Base-by-base conservation (phyloP, 257 asterid species). In the Salvia hispanica region DNA sequence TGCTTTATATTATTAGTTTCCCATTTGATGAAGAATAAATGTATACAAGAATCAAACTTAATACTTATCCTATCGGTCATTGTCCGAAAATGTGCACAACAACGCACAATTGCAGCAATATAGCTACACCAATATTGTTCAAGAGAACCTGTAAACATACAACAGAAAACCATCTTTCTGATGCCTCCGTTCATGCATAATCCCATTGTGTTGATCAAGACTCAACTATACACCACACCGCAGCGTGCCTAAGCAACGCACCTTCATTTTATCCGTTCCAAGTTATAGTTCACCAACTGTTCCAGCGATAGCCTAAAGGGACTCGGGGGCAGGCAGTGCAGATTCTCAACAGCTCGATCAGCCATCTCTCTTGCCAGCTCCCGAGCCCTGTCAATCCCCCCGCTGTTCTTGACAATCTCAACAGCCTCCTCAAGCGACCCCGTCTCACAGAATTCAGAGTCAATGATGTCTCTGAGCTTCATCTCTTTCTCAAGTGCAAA, bases 341-440 rank as follows among this genome's bases (percentile, higher is more conserved):
- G 85, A 76, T 80, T 86, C 75, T 81, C 72, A 51, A 85, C 43
- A 4, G 98, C 97, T 50, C 64, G 71, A 73, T 82, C 86, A 8
- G 87, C 98, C 54, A 83, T 93, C 69, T 82, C 91, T 43, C 79
- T 73, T 3, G 98, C 98, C 84, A 93, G 64, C 16, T 85, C 90
- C 4, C 78, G 92, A 6, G 96, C 97, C 73, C 72, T 66, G 28
- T 86, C 96, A 1, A 93, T 86, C 11, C 96, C 97, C 25, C 96
- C 97, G 7, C 84, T 78, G 39, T 57, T 86, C 85, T 75, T 86
- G 40, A 93, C 87, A 11, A 93, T 70, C 16, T 74, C 75, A 53
- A 90, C 73, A 48, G 98, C 98, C 72, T 88, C 89, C 58, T 88
- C 92, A 0, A 93, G 95, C 25, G 95, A 86, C 0, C 92, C 98